These are phyloP conservation scores for Penicillium ochrochloron DNA, from an alignment of 495 filamentous ascomycete genomes.

Conservation along the genomic window DNA sequence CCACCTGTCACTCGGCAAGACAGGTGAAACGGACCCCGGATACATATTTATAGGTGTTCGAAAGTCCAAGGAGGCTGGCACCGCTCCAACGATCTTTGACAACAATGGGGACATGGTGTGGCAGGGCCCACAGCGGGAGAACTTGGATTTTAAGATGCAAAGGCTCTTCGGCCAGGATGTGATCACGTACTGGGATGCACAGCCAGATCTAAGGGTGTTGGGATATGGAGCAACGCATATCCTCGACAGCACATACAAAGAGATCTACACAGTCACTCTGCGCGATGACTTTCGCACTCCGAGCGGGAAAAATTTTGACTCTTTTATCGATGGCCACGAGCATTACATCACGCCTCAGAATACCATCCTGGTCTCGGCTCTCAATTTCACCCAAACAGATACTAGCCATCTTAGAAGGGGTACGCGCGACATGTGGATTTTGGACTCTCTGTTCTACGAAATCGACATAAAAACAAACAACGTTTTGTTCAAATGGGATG, in stretches of 20 bases:
- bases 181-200: slow-evolving; percentile 31
- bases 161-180: slow-evolving; percentile 31
- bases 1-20: slow-evolving; percentile 21
- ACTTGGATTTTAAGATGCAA: slow-evolving; percentile 27
- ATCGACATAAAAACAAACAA: slow-evolving; percentile 40
- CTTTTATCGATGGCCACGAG: slow-evolving; percentile 41
- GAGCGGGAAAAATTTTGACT: slow-evolving; percentile 9
- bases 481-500: slow-evolving; percentile 40
- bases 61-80: slow-evolving; percentile 17
- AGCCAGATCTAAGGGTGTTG: slow-evolving; percentile 15
- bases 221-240: slow-evolving; percentile 40
- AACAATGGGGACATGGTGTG: slow-evolving; percentile 31
- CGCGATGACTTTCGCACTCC: slow-evolving; percentile 16
- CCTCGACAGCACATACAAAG: slow-evolving; percentile 48
- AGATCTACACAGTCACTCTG: slow-evolving; percentile 36
- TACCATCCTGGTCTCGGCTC: slow-evolving; percentile 55
- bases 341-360: slow-evolving; percentile 42
- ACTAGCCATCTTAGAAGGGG: slow-evolving; percentile 40
- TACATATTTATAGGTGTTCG: slow-evolving; percentile 27
- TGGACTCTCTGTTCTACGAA: slow-evolving; percentile 52
- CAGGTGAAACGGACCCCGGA: slow-evolving; percentile 15
- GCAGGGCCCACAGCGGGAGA: slow-evolving; percentile 23
- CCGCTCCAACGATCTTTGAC: slow-evolving; percentile 26
- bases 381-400: slow-evolving; percentile 47
- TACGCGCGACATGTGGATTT: slow-evolving; percentile 44